phyloP scores from a whole-genome alignment of 2,329 filamentous ascomycete genomes.

The Alternaria burnsii region DNA sequence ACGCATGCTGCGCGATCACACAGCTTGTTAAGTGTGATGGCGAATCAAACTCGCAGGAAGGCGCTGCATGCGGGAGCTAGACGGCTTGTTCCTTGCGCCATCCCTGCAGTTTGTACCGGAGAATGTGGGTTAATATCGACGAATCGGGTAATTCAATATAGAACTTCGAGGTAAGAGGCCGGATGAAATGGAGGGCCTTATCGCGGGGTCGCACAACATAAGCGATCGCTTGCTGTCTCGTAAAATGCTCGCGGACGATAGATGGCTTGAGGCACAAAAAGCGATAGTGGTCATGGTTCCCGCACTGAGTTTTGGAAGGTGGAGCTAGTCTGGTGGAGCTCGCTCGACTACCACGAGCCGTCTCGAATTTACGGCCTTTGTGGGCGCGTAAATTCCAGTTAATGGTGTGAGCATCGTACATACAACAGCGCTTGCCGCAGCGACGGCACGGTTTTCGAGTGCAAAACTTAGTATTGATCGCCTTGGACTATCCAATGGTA shows the following conservation, averaged over 20 bases:
- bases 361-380: slow-evolving; percentile 29
- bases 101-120: slow-evolving; percentile 14
- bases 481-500: slow-evolving; percentile 5
- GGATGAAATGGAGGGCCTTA: slow-evolving; percentile 3
- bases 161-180: slow-evolving; percentile 8
- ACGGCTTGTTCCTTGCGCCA: slow-evolving; percentile 25
- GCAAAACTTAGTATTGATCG: slow-evolving; percentile 6
- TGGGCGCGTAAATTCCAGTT: slow-evolving; percentile 38
- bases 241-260: not conserved
- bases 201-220: slow-evolving; percentile 16
- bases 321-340: slow-evolving; percentile 6
- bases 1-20: slow-evolving; percentile 42
- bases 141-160: slow-evolving; percentile 27
- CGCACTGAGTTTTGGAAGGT: slow-evolving; percentile 1
- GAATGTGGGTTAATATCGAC: slow-evolving; percentile 26
- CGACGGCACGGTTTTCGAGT: slow-evolving; percentile 7
- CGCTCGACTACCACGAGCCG: slow-evolving; percentile 15
- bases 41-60: slow-evolving; percentile 32
- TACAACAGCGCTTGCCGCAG: slow-evolving; percentile 28
- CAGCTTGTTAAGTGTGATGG: slow-evolving; percentile 29
- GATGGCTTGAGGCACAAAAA: not conserved
- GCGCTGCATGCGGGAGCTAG: slow-evolving; percentile 24
- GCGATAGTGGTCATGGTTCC: not conserved
- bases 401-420: slow-evolving; percentile 33
- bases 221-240: slow-evolving; percentile 6